Evolutionary conservation across 2,329 filamentous ascomycete genomes (phyloP), one percentile per base, ranked within the genome.

Genomic region (Xylaria arbuscula): DNA sequence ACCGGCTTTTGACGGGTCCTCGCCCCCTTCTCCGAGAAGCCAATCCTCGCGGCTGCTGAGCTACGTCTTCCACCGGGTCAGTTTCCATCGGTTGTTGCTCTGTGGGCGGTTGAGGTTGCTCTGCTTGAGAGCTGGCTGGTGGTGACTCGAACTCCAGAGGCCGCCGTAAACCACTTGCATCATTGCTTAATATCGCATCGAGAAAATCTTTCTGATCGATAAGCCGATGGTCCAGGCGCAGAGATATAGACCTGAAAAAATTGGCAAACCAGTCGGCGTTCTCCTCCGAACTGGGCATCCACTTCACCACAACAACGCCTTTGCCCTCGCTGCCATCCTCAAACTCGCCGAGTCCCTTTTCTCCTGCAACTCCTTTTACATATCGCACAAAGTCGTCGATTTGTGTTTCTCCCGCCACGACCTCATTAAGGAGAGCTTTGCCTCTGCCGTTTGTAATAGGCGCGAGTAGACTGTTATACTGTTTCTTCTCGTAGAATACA

Each of bases 151-250:
- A 81, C 71, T 91, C 85, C 2, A 97, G 85, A 6, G 90, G 86
- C 45, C 89, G 87, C 66, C 92, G 89, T 22, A 98, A 83, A 51
- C 87, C 86, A 67, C 87, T 88, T 7, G 93, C 88, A 80, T 98
- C 91, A 59, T 91, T 92, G n/a, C 85, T 89, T 34, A 98, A 81
- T 54, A 99, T 96, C 1, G 92, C 92, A 78, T 97, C 93, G 1
- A 99, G 85, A 70, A 99, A 97, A 74, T 98, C 94, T 66, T 92
- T 94, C 76, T 98, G 94, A 73, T 95, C 90, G 62, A 98, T 90
- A 2, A 94, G 90, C 3, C 93, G 89, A 77, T 97, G 94, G 69
- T 94, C 91, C 13, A 97, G 86, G 54, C 88, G 84, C 22, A 90
- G 78, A 1, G 94, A 92, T 17, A 97, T 87, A 8, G 89, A 82